Evolutionary conservation across 768 basidiomycete genomes (phyloP).

Genomic region (Steccherinum ochraceum): DNA sequence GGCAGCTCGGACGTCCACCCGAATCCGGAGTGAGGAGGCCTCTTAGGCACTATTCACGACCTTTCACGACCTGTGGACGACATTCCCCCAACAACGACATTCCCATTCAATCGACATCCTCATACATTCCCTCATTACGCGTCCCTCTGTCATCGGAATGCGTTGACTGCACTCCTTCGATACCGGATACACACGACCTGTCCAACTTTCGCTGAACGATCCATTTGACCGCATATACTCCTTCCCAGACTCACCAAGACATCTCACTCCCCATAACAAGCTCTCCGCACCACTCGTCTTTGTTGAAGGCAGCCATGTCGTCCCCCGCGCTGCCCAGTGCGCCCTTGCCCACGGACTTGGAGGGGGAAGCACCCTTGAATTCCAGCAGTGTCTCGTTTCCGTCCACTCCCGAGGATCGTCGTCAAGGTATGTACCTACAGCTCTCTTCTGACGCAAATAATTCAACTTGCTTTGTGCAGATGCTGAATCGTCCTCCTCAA

Average conservation of each 20-base stretch:
- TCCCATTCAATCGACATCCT: no score
- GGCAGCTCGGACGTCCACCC: no score
- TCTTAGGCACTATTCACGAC: no score
- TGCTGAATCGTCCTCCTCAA: constrained; percentile 22
- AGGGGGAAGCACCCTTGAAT: background rate
- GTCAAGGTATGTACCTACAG: background rate
- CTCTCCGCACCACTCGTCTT: no score
- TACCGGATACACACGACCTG: no score
- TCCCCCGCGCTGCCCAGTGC: no score
- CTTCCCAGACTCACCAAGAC: background rate
- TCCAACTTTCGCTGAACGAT: background rate
- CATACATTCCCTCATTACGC: background rate
- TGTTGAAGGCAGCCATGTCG: no score
- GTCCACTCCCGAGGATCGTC: background rate
- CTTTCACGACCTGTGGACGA: no score
- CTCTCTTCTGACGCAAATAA: background rate
- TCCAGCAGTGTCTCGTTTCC: constrained; percentile 6
- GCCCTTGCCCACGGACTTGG: background rate
- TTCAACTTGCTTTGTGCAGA: constrained; percentile 7
- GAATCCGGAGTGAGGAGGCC: no score
- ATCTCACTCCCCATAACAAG: background rate
- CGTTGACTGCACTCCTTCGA: background rate
- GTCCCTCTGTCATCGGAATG: background rate
- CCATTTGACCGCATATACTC: background rate
- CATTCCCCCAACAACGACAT: no score